Conservation (phyloP, 2,329 filamentous ascomycete genomes). For the Leptographium lundbergii region DNA sequence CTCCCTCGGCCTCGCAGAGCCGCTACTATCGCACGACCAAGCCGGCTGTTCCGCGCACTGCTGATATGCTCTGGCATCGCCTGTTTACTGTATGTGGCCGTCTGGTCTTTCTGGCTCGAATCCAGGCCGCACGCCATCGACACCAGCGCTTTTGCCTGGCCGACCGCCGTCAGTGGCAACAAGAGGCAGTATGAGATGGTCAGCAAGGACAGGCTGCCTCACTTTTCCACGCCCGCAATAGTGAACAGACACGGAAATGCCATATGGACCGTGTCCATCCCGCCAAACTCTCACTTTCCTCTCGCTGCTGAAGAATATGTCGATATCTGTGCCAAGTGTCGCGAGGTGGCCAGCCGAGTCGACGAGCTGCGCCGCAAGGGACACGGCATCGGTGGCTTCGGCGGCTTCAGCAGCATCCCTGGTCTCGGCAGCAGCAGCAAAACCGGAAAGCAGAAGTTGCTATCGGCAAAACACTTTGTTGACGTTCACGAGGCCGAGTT, state of each 20-base stretch:
- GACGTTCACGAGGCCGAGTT: constrained; percentile 62
- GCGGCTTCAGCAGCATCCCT: background rate
- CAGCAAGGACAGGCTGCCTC: constrained; percentile 50
- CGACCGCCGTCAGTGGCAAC: constrained; percentile 25
- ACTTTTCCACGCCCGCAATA: constrained; percentile 60
- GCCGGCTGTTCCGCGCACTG: constrained; percentile 42
- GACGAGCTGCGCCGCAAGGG: constrained; percentile 27
- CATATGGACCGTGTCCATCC: constrained; percentile 75
- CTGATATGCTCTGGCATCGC: constrained; percentile 39
- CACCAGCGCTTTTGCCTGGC: constrained; percentile 21
- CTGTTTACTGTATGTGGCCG: constrained; percentile 37
- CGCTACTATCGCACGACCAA: constrained; percentile 40
- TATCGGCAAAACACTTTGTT: constrained; percentile 53
- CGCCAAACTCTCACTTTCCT: constrained; percentile 52
- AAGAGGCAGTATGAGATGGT: constrained; percentile 49
- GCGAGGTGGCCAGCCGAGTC: constrained; percentile 48
- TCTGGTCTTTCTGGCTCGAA: constrained; percentile 18
- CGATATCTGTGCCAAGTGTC: constrained; percentile 55
- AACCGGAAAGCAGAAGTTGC: constrained; percentile 9
- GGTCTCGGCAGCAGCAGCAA: background rate
- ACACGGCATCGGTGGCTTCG: background rate
- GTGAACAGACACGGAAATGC: constrained; percentile 51
- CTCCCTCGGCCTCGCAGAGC: constrained; percentile 51
- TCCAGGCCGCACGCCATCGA: constrained; percentile 3
- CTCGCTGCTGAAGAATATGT: constrained; percentile 52